These are phyloP conservation scores for Cronartium ribicola DNA, from an alignment of 1,284 basidiomycete genomes.

Conservation along the genomic window DNA sequence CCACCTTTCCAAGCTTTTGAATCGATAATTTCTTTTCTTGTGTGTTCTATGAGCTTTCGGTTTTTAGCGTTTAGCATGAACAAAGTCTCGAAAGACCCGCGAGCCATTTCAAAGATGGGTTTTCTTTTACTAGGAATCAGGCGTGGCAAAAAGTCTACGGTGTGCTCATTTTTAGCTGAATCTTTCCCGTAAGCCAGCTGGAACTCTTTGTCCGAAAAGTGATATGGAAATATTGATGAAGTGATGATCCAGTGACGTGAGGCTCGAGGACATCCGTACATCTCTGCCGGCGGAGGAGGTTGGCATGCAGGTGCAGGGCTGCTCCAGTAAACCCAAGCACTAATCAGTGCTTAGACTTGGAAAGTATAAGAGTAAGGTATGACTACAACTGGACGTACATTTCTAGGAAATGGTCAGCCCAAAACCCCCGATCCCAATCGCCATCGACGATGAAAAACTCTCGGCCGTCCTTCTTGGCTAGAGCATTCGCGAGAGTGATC, in stretches of 20 bases:
- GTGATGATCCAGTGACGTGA: conserved; percentile 40
- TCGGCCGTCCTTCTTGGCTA: conserved; percentile 30
- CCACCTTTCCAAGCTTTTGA: conserved; percentile 18
- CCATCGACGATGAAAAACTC: conserved; percentile 30
- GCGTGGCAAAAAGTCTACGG: background rate
- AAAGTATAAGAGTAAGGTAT: background rate
- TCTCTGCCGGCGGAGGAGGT: conserved; percentile 30
- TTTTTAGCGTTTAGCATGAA: conserved; percentile 12
- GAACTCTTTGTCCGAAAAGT: conserved; percentile 26
- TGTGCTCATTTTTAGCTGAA: background rate
- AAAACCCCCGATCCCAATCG: conserved; percentile 37
- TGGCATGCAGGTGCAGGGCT: conserved; percentile 32
- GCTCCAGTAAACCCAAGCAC: background rate
- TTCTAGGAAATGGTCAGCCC: conserved; percentile 22
- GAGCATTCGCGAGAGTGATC: conserved; percentile 19
- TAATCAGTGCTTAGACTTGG: background rate
- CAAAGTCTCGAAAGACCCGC: conserved; percentile 7
- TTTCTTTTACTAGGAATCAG: conserved; percentile 25
- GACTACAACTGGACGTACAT: conserved; percentile 10
- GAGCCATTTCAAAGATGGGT: conserved; percentile 36
- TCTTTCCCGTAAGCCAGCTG: conserved; percentile 15
- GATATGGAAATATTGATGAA: conserved; percentile 26
- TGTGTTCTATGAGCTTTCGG: conserved; percentile 21
- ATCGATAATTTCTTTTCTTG: conserved; percentile 27
- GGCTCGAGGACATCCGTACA: conserved; percentile 25